These are phyloP conservation scores for Eleusine coracana DNA, from an alignment of 176 grass and related monocot genomes.

Conservation along the genomic window DNA sequence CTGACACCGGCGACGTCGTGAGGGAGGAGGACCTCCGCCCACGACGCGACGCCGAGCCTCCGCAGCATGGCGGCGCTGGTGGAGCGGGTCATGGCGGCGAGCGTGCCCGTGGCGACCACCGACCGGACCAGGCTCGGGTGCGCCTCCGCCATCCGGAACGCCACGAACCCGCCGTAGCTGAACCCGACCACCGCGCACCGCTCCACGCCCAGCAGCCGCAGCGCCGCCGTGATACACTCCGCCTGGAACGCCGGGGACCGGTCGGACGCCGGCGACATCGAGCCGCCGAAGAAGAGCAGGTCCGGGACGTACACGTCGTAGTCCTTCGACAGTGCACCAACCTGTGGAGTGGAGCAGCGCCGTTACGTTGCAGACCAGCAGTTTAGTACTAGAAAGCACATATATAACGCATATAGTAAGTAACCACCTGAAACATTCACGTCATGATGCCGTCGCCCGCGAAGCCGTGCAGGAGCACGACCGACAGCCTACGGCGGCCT, in stretches of 20 bases:
- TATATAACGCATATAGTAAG: neutral
- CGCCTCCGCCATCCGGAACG: constrained; percentile 56
- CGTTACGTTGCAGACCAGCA: no score
- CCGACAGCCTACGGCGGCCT: constrained; percentile 21
- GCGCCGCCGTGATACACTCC: constrained; percentile 34
- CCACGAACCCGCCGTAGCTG: constrained; percentile 66
- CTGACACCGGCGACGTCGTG: constrained; percentile 19
- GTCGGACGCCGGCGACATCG: constrained; percentile 15
- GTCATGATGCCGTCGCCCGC: constrained; percentile 58
- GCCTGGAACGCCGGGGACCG: constrained; percentile 47
- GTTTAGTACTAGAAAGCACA: no score
- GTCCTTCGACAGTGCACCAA: constrained; percentile 23
- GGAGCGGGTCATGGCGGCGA: constrained; percentile 31
- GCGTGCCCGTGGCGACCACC: constrained; percentile 47
- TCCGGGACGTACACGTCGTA: constrained; percentile 71
- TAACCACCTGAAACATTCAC: constrained; percentile 47
- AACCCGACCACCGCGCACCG: constrained; percentile 55
- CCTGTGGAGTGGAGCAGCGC: neutral
- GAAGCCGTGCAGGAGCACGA: constrained; percentile 71
- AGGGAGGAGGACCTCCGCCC: constrained; percentile 48
- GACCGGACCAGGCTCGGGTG: constrained; percentile 33
- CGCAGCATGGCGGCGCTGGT: constrained; percentile 21
- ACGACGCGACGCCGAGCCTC: constrained; percentile 36
- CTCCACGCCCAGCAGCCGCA: constrained; percentile 40
- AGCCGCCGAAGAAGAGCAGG: constrained; percentile 65